Evolutionary conservation across 2,329 filamentous ascomycete genomes (phyloP), one percentile per base, ranked within the genome.

Genomic region (Rutstroemia sp.): DNA sequence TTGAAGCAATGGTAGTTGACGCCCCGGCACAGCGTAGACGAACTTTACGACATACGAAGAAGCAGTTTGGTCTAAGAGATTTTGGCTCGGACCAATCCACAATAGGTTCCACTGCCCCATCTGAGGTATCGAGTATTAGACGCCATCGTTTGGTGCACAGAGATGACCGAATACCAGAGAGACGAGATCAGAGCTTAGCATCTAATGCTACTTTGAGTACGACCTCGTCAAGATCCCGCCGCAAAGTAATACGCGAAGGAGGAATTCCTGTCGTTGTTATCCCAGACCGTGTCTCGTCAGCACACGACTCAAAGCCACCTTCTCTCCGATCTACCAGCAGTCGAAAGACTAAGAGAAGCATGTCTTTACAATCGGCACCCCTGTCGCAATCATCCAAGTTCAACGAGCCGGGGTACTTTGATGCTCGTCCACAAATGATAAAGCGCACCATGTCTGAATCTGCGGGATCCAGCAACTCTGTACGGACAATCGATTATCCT

Each of bases 321-420:
- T 84, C 82, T 2, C 70, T 84, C 16, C 76, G 81, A 80, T 85
- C 83, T 19, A 80, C 76, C n/a, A 83, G 79, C 59, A 86, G 82
- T 64, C 76, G 75, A 51, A 75, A 73, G 48, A 80, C 80, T 2
- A 79, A 74, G 63, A 71, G 76, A 58, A 81, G 78, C 53, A 74
- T 74, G 44, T 85, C 81, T 54, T 61, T 79, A 5, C 73, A 70
- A 25, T 81, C 81, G 8, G 73, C 72, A 9, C 74, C 75, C 7
- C 60, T 71, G 7, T 73, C 73, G 1, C 74, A 74, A 19, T 69
- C 68, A 1, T 72, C 74, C 1, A 74, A 71, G 51, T 71, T 66
- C 55, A 75, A 74, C 56, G 77, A 78, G 5, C 63, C 73, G 0
- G 72, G 75, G 3, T 70, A 73, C 47, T 74, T 77, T 58, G 75